Evolutionary conservation across 495 filamentous ascomycete species (phyloP), one percentile per base, ranked within the genome.

Genomic region (Bacidia rubella): DNA sequence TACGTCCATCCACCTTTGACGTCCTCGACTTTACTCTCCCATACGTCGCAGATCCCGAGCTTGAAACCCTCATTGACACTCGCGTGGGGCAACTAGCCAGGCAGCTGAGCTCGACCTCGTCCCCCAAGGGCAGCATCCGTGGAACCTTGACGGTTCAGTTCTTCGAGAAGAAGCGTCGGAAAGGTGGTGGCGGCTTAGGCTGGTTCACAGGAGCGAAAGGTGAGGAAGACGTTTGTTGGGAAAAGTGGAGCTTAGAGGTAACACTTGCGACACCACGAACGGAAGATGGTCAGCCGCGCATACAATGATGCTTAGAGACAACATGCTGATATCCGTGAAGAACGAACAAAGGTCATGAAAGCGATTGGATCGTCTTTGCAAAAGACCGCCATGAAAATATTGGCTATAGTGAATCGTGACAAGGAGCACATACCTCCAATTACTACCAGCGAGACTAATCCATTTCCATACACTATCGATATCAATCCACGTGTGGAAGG

Each of bases 401-500:
- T 96, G 20, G 80, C 77, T 44, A 81, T 81, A 26, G 92, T 86
- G 55, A 94, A 94, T 65, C 67, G 74, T 11, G 85, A 95, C 60
- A 95, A 93, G 65, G 87, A 95, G 62, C 92, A 98, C 68, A 95
- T 98, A 60, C 92, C 92, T 25, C 93, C 92, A 45, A 97, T 98
- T 53, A 96, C 88, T 22, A 90, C 86, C 7, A 90, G 79, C 60
- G 89, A 95, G 26, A 72, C 81, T 44, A 97, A 97, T 62, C 90
- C 93, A 0, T 98, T 98, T 63, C 90, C 92, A 2, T 97, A 95
- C 65, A 80, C 86, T 55, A 94, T 98, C 62, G 74, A 86, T 21
- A 75, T 97, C 29, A 88, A 90, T 56, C 86, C 85, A 15, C 81
- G 84, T 42, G 72, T 74, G 17, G 84, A 87, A 57, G 76, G 82